A percentile compares a stretch with the other conserved stretches of the same genome.
Conservation (phyloP, 228 moss, liverwort and hornwort genomes). For the Sphagnum fallax region DNA sequence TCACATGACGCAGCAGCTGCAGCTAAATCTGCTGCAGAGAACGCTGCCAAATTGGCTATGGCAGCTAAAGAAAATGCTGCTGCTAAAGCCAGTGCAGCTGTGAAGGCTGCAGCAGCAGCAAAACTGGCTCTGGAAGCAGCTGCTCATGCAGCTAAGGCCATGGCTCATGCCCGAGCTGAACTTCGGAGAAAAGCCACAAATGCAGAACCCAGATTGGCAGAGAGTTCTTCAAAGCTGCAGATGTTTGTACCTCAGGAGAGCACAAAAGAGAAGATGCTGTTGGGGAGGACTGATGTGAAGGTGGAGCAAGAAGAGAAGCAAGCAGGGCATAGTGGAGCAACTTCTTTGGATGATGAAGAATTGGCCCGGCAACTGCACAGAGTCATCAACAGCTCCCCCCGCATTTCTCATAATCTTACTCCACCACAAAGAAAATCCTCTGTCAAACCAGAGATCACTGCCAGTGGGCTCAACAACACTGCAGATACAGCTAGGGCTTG, state of each 20-base stretch:
- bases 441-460: conserved; percentile 40
- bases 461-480: conserved; percentile 46
- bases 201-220: conserved; percentile 22
- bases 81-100: conserved; percentile 68
- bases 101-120: conserved; percentile 76
- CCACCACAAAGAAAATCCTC: conserved; percentile 60
- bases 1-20: conserved; percentile 65
- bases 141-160: conserved; percentile 58
- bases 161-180: conserved; percentile 48
- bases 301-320: conserved; percentile 43
- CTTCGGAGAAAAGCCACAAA: conserved; percentile 43
- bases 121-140: conserved; percentile 85
- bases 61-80: conserved; percentile 78
- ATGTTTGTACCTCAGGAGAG: conserved; percentile 39
- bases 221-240: conserved; percentile 26
- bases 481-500: conserved; percentile 52
- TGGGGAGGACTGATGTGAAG: conserved; percentile 45
- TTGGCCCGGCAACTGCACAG: conserved; percentile 93
- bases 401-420: conserved; percentile 71
- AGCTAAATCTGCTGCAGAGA: conserved; percentile 49
- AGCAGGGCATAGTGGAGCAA: conserved; percentile 13
- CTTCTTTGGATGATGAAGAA: conserved; percentile 80
- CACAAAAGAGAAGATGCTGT: conserved; percentile 27
- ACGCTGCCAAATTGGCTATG: conserved; percentile 65
- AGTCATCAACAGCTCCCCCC: conserved; percentile 92